A percentile compares a stretch with the other conserved stretches of the same genome.
phyloP scores from a whole-genome alignment of 305 asterid genomes.

The Fraxinus xanthoxyloides region DNA sequence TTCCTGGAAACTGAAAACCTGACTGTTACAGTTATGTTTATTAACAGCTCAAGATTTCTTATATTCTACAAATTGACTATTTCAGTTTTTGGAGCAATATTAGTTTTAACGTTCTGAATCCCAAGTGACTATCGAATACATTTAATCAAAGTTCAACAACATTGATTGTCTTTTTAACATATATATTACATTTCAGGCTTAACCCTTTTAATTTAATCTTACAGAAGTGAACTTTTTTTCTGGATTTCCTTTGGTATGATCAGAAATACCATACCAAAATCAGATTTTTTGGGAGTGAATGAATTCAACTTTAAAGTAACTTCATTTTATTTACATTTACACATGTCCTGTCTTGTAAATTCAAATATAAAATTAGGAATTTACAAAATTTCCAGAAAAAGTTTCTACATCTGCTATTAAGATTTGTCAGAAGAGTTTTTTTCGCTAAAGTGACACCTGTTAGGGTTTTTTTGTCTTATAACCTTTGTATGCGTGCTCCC shows the following conservation, averaged over 20 bases:
- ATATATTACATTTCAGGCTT: not conserved
- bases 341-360: not conserved
- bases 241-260: not conserved
- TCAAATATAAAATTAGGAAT: not conserved
- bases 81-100: not conserved
- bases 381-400: not conserved
- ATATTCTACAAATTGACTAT: not conserved
- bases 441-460: not conserved
- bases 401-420: not conserved
- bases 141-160: not conserved
- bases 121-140: not conserved
- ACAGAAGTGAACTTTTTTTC: not conserved
- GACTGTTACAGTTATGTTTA: not conserved
- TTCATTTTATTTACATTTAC: not conserved
- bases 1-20: not conserved
- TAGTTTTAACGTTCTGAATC: not conserved
- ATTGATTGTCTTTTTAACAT: not conserved
- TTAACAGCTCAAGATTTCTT: not conserved
- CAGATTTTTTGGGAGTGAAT: not conserved
- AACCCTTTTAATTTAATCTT: not conserved
- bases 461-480: not conserved
- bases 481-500: not conserved
- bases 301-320: not conserved
- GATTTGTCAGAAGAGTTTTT: not conserved
- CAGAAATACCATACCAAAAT: not conserved